phyloP scores from a whole-genome alignment of 352 stramenopile genomes.

The Pythium utonaiense region DNA sequence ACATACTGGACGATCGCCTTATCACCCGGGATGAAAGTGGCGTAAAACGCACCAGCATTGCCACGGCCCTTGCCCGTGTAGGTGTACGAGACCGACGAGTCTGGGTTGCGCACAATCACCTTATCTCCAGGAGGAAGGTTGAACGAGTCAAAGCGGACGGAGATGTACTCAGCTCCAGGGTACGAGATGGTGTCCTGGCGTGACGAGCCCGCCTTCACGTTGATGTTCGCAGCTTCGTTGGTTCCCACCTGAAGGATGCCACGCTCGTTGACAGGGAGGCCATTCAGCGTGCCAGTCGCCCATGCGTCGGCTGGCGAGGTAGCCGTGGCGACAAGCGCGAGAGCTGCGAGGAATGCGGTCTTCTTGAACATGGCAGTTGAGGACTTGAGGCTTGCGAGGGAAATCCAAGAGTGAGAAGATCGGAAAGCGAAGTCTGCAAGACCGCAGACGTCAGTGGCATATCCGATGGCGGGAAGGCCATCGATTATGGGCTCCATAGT shows the following conservation, averaged over 20 bases:
- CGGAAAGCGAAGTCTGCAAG: too few species aligned
- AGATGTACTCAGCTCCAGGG: constrained; percentile 48
- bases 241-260: constrained; percentile 37
- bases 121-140: constrained; percentile 47
- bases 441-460: too few species aligned
- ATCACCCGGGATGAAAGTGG: not conserved
- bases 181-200: constrained; percentile 25
- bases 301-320: constrained; percentile 11
- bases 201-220: not conserved
- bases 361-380: too few species aligned
- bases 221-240: constrained; percentile 22
- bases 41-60: not conserved
- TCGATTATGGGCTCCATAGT: too few species aligned
- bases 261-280: constrained; percentile 18
- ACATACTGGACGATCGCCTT: constrained; percentile 6
- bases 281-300: constrained; percentile 15
- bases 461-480: too few species aligned
- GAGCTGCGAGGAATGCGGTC: constrained; percentile 18
- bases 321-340: constrained; percentile 15
- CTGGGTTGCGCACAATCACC: constrained; percentile 40
- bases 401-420: constrained; percentile 15
- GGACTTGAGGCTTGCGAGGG: too few species aligned
- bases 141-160: constrained; percentile 50
- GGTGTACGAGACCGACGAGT: too few species aligned
- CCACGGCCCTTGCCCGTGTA: not conserved